phyloP scores from a whole-genome alignment of 2,329 filamentous ascomycete species.

The Neurospora sp. region DNA sequence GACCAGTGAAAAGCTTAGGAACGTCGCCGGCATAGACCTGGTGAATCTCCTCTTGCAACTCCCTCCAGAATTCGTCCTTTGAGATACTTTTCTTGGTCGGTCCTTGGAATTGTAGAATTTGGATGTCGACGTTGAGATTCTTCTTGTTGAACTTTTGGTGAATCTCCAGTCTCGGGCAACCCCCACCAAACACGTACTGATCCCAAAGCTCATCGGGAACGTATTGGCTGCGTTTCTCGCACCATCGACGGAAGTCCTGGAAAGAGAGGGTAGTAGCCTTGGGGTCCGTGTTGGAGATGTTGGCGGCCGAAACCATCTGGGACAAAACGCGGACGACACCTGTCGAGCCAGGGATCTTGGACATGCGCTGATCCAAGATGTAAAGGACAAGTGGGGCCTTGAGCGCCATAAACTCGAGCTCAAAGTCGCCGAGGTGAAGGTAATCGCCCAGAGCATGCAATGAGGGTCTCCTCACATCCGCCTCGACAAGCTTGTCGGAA shows the following conservation, averaged over 20 bases:
- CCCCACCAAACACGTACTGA: slow-evolving; percentile 83
- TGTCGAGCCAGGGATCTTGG: slow-evolving; percentile 76
- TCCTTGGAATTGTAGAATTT: slow-evolving; percentile 65
- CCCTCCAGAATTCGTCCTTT: slow-evolving; percentile 69
- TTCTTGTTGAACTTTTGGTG: slow-evolving; percentile 96
- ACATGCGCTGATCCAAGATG: slow-evolving; percentile 82
- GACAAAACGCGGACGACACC: slow-evolving; percentile 80
- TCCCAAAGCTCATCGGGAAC: slow-evolving; percentile 85
- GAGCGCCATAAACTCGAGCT: slow-evolving; percentile 79
- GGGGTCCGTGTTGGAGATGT: slow-evolving; percentile 35
- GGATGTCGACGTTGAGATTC: slow-evolving; percentile 86
- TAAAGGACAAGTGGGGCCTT: slow-evolving; percentile 89
- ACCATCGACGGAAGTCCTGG: slow-evolving; percentile 62
- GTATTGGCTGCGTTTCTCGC: slow-evolving; percentile 80
- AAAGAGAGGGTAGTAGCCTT: slow-evolving; percentile 19
- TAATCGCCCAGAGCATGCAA: slow-evolving; percentile 70
- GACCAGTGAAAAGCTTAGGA: slow-evolving; percentile 80
- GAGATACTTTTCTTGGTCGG: slow-evolving; percentile 28
- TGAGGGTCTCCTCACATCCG: slow-evolving; percentile 74
- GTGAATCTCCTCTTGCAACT: slow-evolving; percentile 69
- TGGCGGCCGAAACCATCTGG: slow-evolving; percentile 75
- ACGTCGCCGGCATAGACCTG: slow-evolving; percentile 59
- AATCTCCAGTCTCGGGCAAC: slow-evolving; percentile 80
- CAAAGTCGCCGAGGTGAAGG: slow-evolving; percentile 72
- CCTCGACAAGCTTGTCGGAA: slow-evolving; percentile 69